Evolutionary conservation across 169 alveolate genomes (phyloP).

Genomic region (Plasmodium gaboni): DNA sequence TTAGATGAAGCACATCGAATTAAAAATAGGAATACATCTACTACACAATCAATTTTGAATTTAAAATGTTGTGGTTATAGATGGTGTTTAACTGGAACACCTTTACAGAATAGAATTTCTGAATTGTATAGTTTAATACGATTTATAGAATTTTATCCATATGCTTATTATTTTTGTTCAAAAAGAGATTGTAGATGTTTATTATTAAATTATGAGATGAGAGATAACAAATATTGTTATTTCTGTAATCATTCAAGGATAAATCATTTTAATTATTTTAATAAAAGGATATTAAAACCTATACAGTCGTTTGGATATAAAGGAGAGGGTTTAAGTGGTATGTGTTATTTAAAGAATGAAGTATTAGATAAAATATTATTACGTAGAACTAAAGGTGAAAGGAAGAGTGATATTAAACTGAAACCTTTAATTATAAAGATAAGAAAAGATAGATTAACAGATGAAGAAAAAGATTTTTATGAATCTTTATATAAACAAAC

Average conservation of each 20-base stretch:
- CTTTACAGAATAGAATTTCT: conserved; percentile 96
- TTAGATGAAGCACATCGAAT: conserved; percentile 98
- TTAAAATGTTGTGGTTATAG: conserved; percentile 88
- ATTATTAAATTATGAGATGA: conserved; percentile 82
- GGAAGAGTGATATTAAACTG: conserved; percentile 88
- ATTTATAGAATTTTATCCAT: conserved; percentile 93
- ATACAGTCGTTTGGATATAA: conserved; percentile 87
- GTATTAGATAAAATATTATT: conserved; percentile 80
- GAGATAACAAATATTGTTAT: conserved; percentile 86
- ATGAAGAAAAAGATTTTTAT: conserved; percentile 89
- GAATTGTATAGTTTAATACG: conserved; percentile 96
- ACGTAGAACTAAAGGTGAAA: conserved; percentile 91
- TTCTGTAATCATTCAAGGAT: conserved; percentile 88
- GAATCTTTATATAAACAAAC: conserved; percentile 89
- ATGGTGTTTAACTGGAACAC: conserved; percentile 98
- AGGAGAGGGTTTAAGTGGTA: conserved; percentile 87
- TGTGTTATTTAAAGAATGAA: conserved; percentile 79
- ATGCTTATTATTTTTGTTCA: conserved; percentile 94
- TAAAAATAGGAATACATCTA: conserved; percentile 93
- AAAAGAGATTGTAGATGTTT: conserved; percentile 89
- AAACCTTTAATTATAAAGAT: conserved; percentile 88
- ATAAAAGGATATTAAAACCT: conserved; percentile 89
- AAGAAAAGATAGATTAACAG: conserved; percentile 85
- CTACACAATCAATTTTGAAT: conserved; percentile 85
- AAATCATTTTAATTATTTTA: conserved; percentile 89